Evolutionary conservation across 129 eudicot genomes (phyloP).

Genomic region (Flaveria ramosissima): DNA sequence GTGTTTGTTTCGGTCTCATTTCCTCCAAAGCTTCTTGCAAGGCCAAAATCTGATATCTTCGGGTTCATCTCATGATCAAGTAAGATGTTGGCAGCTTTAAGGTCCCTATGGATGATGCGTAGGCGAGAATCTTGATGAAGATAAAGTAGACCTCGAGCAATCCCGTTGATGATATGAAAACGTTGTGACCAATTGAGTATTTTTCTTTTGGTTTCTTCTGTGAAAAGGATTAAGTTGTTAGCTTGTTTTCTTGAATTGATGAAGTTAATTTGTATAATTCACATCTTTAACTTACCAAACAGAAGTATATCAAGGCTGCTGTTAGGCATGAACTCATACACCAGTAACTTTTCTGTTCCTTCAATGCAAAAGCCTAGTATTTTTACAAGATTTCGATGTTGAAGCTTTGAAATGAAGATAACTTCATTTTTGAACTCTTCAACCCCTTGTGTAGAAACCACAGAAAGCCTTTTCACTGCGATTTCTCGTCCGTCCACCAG

Average conservation of each 20-base stretch:
- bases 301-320: background rate
- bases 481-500: background rate
- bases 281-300: background rate
- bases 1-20: slow-evolving; percentile 1
- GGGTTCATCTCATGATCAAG: background rate
- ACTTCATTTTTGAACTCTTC: background rate
- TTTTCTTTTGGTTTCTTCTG: background rate
- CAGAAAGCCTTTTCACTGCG: background rate
- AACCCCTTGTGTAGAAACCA: background rate
- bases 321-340: background rate
- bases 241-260: background rate
- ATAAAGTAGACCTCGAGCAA: background rate
- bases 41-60: background rate
- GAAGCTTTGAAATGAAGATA: background rate
- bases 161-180: background rate
- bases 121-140: background rate
- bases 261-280: background rate
- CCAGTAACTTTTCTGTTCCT: background rate
- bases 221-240: background rate
- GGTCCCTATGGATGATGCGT: background rate
- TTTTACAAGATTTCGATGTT: background rate
- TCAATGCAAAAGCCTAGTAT: background rate
- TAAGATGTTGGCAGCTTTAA: background rate
- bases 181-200: background rate
- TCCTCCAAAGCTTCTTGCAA: background rate